Conservation (phyloP, 2,329 filamentous ascomycete genomes). For the Emmonsiellopsis sp. region DNA sequence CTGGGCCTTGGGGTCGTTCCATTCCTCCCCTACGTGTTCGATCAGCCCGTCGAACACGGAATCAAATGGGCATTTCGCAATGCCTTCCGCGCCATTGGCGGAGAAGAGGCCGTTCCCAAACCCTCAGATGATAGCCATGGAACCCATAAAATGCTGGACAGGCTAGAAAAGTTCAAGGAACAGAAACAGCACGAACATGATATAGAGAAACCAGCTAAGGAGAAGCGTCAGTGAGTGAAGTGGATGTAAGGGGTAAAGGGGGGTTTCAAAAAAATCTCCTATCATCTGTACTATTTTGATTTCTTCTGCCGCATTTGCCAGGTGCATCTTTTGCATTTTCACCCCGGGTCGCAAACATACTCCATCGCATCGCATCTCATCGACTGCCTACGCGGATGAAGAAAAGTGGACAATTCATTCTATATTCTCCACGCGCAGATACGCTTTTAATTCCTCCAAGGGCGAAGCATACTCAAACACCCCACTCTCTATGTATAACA, state of each 20-base stretch:
- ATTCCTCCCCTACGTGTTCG: constrained; percentile 73
- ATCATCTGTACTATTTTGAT: neutral
- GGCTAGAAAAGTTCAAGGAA: constrained; percentile 14
- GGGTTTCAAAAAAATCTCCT: neutral
- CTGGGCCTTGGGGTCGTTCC: constrained; percentile 65
- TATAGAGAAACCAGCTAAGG: constrained; percentile 14
- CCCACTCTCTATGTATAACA: neutral
- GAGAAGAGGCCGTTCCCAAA: constrained; percentile 42
- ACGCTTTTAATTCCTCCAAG: neutral
- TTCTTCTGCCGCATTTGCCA: neutral
- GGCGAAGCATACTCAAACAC: neutral
- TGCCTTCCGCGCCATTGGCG: constrained; percentile 65
- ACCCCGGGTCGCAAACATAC: too few species aligned
- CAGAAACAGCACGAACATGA: constrained; percentile 19
- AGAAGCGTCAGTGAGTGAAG: constrained; percentile 5
- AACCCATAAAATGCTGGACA: constrained; percentile 13
- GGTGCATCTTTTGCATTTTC: neutral
- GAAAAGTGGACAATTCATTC: neutral
- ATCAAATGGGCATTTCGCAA: constrained; percentile 87
- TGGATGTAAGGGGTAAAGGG: neutral
- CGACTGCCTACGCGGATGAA: neutral
- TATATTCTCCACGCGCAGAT: neutral
- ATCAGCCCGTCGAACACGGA: constrained; percentile 83
- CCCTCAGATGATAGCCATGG: constrained; percentile 7
- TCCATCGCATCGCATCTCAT: neutral